Base-by-base conservation (phyloP, 2,329 filamentous ascomycete genomes). In the Parastagonospora nodorum region DNA sequence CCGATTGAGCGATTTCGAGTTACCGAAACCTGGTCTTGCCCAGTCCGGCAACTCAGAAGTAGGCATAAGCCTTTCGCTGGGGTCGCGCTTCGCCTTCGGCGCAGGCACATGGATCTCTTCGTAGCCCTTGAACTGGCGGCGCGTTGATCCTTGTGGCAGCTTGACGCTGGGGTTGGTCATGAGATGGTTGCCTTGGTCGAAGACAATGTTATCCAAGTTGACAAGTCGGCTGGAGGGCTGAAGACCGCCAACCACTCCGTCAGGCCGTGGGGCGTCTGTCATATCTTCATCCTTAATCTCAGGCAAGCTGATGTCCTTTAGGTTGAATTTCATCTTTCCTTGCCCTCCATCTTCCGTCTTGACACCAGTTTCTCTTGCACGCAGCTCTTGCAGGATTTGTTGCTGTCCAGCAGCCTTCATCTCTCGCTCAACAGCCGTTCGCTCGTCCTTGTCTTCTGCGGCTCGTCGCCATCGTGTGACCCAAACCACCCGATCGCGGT, bases 81-180 rank as follows among this genome's bases (percentile, higher is more conserved):
- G 85, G 55, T 95, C 91, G 59, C 83, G 87, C 55, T 89, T 91
- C 63, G 90, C 88, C 77, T 96, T 96, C 1, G 95, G 95, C 5
- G 91, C 85, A 7, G 94, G 94, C 4, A 99, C 92, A 70, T 99
- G 94, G 51, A 97, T 97, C 70, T 99, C 94, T 74, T 99, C 94
- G 63, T 97, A 99, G 30, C 94, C 94, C 75, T 99, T 99, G 78
- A 97, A 97, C 0, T 90, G 91, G 41, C 92, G 85, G 74, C 97
- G 97, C 0, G 90, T 97, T 2, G 94, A 96, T 9, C 94, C 94
- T 71, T 96, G 91, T 0, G 94, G 94, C 15, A 99, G 82, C 57
- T 89, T 88, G 40, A 99, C 94, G 69, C 92, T 97, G 6, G 92
- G 89, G 66, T 99, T 99, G n/a, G 94, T 97, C 93, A 97, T 99